Percentiles rank a stretch among this genome's conserved stretches.
phyloP scores from a whole-genome alignment of 805 yeast genomes.

The Candida krabiensis region DNA sequence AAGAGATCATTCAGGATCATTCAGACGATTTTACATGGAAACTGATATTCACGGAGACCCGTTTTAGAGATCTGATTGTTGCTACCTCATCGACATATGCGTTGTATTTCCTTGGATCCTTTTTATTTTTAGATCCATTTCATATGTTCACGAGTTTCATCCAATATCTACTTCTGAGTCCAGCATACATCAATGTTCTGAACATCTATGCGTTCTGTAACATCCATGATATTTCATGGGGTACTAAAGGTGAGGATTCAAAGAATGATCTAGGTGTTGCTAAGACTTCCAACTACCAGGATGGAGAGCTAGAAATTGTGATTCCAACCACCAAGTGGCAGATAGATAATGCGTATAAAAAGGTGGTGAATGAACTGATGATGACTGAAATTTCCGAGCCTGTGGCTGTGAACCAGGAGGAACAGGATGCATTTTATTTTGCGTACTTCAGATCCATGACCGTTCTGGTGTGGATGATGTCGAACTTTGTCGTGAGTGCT shows the following conservation, averaged over 20 bases:
- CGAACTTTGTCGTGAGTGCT: conserved; percentile 79
- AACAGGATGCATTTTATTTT: conserved; percentile 71
- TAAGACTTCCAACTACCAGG: conserved; percentile 53
- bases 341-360: conserved; percentile 71
- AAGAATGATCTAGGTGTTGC: conserved; percentile 82
- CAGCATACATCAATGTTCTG: conserved; percentile 86
- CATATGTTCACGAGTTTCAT: conserved; percentile 86
- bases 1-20: conserved; percentile 38
- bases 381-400: conserved; percentile 33
- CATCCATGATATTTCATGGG: conserved; percentile 97
- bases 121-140: conserved; percentile 85
- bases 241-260: conserved; percentile 83
- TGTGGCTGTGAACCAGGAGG: conserved; percentile 36
- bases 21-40: conserved; percentile 40
- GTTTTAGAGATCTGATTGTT: conserved; percentile 84
- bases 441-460: conserved; percentile 89
- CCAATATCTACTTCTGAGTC: conserved; percentile 82
- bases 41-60: conserved; percentile 59
- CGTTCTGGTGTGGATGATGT: conserved; percentile 84
- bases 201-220: conserved; percentile 96
- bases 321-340: conserved; percentile 77
- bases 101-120: conserved; percentile 74
- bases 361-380: conserved; percentile 60
- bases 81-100: conserved; percentile 83
- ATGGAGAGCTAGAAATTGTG: conserved; percentile 65